Conservation (phyloP, 345 rosid species). For the Linum usitatissimum region DNA sequence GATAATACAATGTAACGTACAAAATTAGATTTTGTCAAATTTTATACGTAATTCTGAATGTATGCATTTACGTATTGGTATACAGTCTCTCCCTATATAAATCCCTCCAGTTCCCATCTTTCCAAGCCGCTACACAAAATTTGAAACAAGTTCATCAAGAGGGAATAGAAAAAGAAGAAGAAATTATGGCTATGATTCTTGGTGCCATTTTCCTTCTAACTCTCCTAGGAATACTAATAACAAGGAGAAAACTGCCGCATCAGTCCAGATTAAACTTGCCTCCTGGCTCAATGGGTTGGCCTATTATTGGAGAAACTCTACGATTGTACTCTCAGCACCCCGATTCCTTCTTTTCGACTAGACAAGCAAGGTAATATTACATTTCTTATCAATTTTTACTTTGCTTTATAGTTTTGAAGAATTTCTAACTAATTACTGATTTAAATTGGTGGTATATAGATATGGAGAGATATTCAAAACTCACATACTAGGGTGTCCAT, state of each 20-base stretch:
- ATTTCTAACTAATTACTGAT: background rate
- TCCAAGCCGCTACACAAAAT: no score
- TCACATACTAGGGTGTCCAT: conserved; percentile 44
- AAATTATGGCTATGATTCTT: conserved; percentile 10
- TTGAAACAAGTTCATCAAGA: background rate
- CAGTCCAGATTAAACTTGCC: conserved; percentile 20
- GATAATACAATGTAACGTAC: background rate
- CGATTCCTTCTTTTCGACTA: conserved; percentile 34
- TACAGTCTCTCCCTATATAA: background rate
- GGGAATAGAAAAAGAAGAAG: background rate
- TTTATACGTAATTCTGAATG: background rate
- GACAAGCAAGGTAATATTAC: conserved; percentile 28
- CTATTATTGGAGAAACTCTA: conserved; percentile 45
- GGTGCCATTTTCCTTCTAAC: conserved; percentile 1
- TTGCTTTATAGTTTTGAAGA: no score
- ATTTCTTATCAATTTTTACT: background rate
- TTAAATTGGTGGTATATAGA: conserved; percentile 10
- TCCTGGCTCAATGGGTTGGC: conserved; percentile 58
- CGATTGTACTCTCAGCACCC: conserved; percentile 45
- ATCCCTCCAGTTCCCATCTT: background rate
- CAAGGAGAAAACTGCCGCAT: background rate
- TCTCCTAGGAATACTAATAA: background rate
- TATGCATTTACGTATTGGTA: background rate
- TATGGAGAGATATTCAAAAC: conserved; percentile 43
- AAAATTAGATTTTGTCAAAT: background rate